A percentile compares a stretch with the other conserved stretches of the same genome.
phyloP scores from a whole-genome alignment of 2,329 filamentous ascomycete species.

The Ascochyta clinopodiicola region DNA sequence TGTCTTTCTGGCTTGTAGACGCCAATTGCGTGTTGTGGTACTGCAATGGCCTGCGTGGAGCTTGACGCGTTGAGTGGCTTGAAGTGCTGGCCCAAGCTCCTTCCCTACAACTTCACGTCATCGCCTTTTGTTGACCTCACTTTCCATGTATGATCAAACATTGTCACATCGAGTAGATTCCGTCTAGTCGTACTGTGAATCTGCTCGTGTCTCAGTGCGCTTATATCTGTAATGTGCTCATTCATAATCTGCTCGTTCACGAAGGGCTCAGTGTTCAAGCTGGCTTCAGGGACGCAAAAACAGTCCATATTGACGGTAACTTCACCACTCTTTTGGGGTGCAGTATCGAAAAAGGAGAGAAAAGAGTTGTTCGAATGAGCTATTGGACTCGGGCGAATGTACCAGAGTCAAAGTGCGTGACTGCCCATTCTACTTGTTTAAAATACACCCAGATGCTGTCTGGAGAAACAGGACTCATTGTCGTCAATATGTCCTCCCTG shows the following conservation, averaged over 20 bases:
- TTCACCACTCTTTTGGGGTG: not conserved
- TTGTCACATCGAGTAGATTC: not conserved
- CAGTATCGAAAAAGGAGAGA: not conserved
- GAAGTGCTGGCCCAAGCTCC: constrained; percentile 15
- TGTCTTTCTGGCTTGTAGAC: constrained; percentile 20
- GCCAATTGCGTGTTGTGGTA: constrained; percentile 21
- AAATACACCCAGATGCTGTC: not conserved
- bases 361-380: not conserved
- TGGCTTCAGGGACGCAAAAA: not conserved
- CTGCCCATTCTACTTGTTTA: not conserved
- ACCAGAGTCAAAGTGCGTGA: not conserved
- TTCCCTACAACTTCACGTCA: constrained; percentile 12
- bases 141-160: not conserved
- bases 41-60: constrained; percentile 4
- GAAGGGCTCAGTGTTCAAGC: not conserved
- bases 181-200: not conserved
- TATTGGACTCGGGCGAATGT: not conserved
- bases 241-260: not conserved
- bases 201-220: not conserved
- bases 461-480: not conserved
- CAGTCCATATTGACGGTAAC: not conserved
- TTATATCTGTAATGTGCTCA: not conserved
- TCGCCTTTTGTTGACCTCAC: not conserved
- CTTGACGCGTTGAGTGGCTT: constrained; percentile 31
- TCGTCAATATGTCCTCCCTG: not conserved